Evolutionary conservation across 1,139 yeast genomes (phyloP), one percentile per base, ranked within the genome.

Genomic region (Nakaseomyces sp.): DNA sequence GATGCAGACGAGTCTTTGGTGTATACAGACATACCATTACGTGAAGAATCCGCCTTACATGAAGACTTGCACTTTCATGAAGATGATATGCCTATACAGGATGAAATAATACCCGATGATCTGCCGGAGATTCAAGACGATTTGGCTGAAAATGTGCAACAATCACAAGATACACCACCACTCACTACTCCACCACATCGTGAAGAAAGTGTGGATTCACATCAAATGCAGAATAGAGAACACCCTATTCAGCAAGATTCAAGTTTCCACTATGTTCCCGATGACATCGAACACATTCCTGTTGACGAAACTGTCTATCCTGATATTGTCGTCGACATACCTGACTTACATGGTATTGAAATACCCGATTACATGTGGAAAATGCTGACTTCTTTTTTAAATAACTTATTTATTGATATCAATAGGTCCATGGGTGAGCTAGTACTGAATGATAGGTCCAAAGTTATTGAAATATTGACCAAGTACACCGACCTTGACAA

Each of bases 271-370:
- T 30, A 30, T 12, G 19, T 16, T 12, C 17, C 15, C 13, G 16
- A 17, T 18, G 16, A 12, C 5, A 15, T 30, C 10, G 33, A 30
- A 22, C 6, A 22, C 9, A 22, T 22, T 22, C 8, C 13, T 9
- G 36, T 12, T 17, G 15, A 19, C 10, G 25, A 30, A 4, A 16
- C 51, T 2, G 50, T 50, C 32, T 47, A 49, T 33, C 46, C 44
- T 8, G 46, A 43, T 9, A 45, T 57, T 20, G 28, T 35, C 5
- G 28, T 13, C 7, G 28, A 22, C 13, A 35, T 35, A 7, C 38
- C 38, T 3, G 38, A 22, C 9, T 9, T 22, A 22, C 24, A 22
- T 7, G 24, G 24, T 3, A 22, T 22, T 5, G 28, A 22, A 13
- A 35, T 35, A 13, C 38, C 38, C 2, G 38, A 22, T n/a, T 4